phyloP scores from a whole-genome alignment of 2,329 filamentous ascomycete genomes.

The Cladosporium cucumerinum region DNA sequence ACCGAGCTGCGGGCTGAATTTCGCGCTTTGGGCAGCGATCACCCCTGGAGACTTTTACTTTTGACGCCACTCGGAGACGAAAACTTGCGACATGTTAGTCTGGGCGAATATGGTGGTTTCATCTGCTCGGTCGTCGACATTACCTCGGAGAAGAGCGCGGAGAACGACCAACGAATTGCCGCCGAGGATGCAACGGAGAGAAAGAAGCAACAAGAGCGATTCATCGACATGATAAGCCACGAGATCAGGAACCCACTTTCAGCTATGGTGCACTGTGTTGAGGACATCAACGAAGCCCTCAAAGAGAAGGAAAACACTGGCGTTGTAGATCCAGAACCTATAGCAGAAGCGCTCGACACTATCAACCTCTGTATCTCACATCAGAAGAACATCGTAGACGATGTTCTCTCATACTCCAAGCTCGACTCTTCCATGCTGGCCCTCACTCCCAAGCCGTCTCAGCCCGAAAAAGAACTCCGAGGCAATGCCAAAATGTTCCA shows the following conservation, averaged over 20 bases:
- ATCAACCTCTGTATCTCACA: slow-evolving; percentile 47
- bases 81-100: slow-evolving; percentile 30
- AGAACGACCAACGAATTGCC: slow-evolving; percentile 41
- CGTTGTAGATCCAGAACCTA: slow-evolving; percentile 11
- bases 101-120: slow-evolving; percentile 40
- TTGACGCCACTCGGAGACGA: slow-evolving; percentile 43
- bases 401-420: slow-evolving; percentile 46
- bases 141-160: slow-evolving; percentile 44
- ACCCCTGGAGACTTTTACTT: slow-evolving; percentile 42
- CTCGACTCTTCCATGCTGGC: slow-evolving; percentile 44
- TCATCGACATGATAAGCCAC: slow-evolving; percentile 43
- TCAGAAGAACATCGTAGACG: slow-evolving; percentile 49
- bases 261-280: slow-evolving; percentile 42
- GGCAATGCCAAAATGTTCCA: slow-evolving; percentile 35
- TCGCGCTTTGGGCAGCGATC: slow-evolving; percentile 34
- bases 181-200: slow-evolving; percentile 37
- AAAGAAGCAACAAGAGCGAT: slow-evolving; percentile 37
- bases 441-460: slow-evolving; percentile 24
- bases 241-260: slow-evolving; percentile 33
- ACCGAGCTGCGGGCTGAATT: slow-evolving; percentile 44
- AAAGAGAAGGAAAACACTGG: slow-evolving; percentile 20
- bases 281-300: slow-evolving; percentile 40
- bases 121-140: slow-evolving; percentile 48
- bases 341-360: slow-evolving; percentile 30
- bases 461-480: slow-evolving; percentile 21